Evolutionary conservation across 208 protist genomes (phyloP).

Genomic region (Porcisia deanei): DNA sequence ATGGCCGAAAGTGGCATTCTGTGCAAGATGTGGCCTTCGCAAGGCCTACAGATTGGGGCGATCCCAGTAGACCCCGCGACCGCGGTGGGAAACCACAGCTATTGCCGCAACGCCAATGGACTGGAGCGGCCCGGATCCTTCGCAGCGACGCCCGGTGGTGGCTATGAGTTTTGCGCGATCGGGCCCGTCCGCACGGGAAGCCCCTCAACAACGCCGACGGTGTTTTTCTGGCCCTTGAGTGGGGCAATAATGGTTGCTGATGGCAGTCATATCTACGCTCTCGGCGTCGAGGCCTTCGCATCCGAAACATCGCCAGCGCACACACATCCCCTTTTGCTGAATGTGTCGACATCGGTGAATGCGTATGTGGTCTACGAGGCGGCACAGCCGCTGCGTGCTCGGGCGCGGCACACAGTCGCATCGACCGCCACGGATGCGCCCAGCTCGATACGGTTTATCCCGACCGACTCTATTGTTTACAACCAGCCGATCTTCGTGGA

Average conservation of each 20-base stretch:
- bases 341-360: constrained; percentile 41
- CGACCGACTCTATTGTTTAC: constrained; percentile 32
- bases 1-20: constrained; percentile 42
- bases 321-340: constrained; percentile 36
- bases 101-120: constrained; percentile 71
- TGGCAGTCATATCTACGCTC: constrained; percentile 28
- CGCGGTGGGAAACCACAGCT: constrained; percentile 71
- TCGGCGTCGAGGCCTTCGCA: constrained; percentile 31
- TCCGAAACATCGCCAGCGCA: constrained; percentile 23
- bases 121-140: constrained; percentile 48
- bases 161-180: constrained; percentile 59
- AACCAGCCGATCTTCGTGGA: constrained; percentile 44
- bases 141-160: constrained; percentile 43
- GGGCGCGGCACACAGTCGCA: constrained; percentile 42
- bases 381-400: constrained; percentile 20
- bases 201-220: constrained; percentile 17
- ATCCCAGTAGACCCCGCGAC: constrained; percentile 30
- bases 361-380: constrained; percentile 36
- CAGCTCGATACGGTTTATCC: constrained; percentile 29
- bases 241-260: constrained; percentile 25
- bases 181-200: constrained; percentile 38
- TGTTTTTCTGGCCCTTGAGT: constrained; percentile 37
- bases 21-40: constrained; percentile 59
- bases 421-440: constrained; percentile 10
- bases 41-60: constrained; percentile 43